A percentile compares a stretch with the other conserved stretches of the same genome.
phyloP scores from a whole-genome alignment of 1,284 basidiomycete species.

The Ganoderma meredithae region DNA sequence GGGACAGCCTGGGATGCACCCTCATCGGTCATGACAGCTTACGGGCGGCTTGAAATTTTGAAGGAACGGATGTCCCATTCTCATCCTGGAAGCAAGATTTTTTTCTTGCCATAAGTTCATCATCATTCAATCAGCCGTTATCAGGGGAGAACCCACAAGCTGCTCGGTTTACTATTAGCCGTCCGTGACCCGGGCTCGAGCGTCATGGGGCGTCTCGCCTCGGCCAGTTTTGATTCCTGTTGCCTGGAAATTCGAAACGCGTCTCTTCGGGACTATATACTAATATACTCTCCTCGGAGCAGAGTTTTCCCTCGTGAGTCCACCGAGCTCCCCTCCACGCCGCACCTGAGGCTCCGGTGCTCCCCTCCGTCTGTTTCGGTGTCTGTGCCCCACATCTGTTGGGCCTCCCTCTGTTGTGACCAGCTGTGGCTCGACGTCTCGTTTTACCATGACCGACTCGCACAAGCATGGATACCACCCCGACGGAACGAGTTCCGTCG shows the following conservation, averaged over 20 bases:
- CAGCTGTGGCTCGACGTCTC: not conserved
- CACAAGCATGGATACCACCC: conserved; percentile 30
- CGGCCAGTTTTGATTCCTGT: conserved; percentile 1
- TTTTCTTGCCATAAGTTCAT: not conserved
- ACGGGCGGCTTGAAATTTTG: not conserved
- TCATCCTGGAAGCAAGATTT: not conserved
- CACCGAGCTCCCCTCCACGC: conserved; percentile 19
- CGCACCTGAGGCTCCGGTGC: conserved; percentile 21
- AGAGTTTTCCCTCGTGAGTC: conserved; percentile 8
- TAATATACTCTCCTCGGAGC: conserved; percentile 1
- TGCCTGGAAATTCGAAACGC: conserved; percentile 6
- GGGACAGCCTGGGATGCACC: not conserved
- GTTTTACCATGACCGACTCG: conserved; percentile 23
- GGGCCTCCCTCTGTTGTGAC: not conserved
- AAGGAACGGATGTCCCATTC: not conserved
- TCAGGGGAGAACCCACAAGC: not conserved
- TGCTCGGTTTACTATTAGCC: not conserved
- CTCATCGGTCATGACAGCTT: not conserved
- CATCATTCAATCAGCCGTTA: conserved; percentile 1
- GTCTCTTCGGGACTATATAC: conserved; percentile 18
- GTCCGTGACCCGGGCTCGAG: not conserved
- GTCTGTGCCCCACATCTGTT: conserved; percentile 5
- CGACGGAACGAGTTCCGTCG: conserved; percentile 35
- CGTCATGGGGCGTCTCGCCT: not conserved
- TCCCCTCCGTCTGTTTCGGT: conserved; percentile 22